Percentiles rank a stretch among this genome's conserved stretches.
Evolutionary conservation across 2,329 filamentous ascomycete genomes (phyloP).

Genomic region (Paraphaeosphaeria sporulosa): DNA sequence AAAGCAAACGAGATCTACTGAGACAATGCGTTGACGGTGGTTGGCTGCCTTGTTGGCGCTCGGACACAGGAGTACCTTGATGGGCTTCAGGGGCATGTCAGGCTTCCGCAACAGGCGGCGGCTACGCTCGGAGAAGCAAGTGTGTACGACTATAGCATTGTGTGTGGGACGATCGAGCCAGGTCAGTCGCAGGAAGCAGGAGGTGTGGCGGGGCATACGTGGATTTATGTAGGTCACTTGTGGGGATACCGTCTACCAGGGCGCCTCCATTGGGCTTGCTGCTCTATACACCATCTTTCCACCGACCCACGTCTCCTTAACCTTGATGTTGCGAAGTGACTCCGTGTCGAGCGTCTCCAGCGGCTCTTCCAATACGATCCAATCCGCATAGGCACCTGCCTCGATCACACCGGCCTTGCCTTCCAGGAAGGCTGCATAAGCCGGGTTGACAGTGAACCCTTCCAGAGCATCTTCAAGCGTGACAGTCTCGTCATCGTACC

Average conservation of each 20-base stretch:
- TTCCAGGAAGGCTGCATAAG: constrained; percentile 67
- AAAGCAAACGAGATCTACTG: neutral
- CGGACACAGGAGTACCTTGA: constrained; percentile 31
- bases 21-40: constrained; percentile 20
- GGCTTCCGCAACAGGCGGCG: constrained; percentile 14
- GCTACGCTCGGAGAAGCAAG: constrained; percentile 13
- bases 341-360: constrained; percentile 61
- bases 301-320: constrained; percentile 73
- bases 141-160: constrained; percentile 3
- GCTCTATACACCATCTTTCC: constrained; percentile 55
- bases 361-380: constrained; percentile 71
- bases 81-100: constrained; percentile 25
- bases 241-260: constrained; percentile 1
- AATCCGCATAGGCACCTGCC: constrained; percentile 71
- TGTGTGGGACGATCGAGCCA: neutral
- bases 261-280: constrained; percentile 19
- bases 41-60: constrained; percentile 21
- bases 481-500: constrained; percentile 67
- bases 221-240: neutral
- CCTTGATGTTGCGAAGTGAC: constrained; percentile 59
- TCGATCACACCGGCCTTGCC: constrained; percentile 66
- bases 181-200: neutral
- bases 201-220: neutral
- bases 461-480: constrained; percentile 65
- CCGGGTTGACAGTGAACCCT: constrained; percentile 68